A percentile compares a stretch with the other conserved stretches of the same genome.
Evolutionary conservation across 495 filamentous ascomycete genomes (phyloP).

Genomic region (Penicillium coffeae): DNA sequence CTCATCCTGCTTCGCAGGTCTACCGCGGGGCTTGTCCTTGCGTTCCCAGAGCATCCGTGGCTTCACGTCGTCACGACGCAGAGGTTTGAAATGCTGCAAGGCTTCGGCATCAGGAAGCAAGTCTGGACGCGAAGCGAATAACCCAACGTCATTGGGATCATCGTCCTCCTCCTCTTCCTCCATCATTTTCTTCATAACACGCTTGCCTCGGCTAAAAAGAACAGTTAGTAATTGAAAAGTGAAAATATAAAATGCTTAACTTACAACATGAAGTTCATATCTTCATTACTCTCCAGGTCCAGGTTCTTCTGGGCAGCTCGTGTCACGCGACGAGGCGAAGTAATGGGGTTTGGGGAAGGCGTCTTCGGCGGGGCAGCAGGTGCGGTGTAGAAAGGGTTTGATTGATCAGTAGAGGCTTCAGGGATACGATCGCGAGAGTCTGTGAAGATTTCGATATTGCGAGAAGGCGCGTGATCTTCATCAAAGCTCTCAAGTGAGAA

Average conservation of each 20-base stretch:
- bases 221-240: constrained; percentile 47
- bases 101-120: constrained; percentile 8
- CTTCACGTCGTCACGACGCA: constrained; percentile 72
- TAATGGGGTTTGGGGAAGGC: constrained; percentile 29
- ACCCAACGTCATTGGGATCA: constrained; percentile 48
- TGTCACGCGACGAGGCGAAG: constrained; percentile 26
- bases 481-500: constrained; percentile 60
- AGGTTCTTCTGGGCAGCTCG: background rate
- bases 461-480: background rate
- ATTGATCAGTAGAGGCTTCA: constrained; percentile 47
- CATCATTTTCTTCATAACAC: constrained; percentile 63
- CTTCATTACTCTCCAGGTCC: background rate
- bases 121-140: constrained; percentile 29
- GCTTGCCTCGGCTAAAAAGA: constrained; percentile 76
- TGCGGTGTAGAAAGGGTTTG: constrained; percentile 62
- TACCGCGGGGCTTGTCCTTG: constrained; percentile 21
- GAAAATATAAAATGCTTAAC: constrained; percentile 37
- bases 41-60: constrained; percentile 73
- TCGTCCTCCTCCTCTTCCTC: constrained; percentile 45
- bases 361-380: background rate
- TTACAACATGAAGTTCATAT: constrained; percentile 18
- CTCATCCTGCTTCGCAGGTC: background rate
- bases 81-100: constrained; percentile 40
- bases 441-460: constrained; percentile 73
- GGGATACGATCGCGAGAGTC: constrained; percentile 86